Evolutionary conservation across 2,329 filamentous ascomycete genomes (phyloP).

Genomic region (Diaporthe sp.): DNA sequence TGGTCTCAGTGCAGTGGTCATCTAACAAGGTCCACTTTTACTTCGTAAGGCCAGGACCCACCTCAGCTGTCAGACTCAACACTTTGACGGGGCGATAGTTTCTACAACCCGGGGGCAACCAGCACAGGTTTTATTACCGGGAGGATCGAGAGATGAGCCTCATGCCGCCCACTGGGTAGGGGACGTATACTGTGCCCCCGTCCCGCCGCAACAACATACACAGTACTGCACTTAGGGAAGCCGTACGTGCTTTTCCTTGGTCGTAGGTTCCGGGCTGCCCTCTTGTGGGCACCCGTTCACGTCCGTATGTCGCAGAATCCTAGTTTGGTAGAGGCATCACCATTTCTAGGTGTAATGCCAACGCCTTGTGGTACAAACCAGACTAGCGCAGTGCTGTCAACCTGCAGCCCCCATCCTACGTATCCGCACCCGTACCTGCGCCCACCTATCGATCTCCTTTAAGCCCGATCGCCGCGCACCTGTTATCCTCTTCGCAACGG

Average conservation of each 20-base stretch:
- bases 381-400: slow-evolving; percentile 32
- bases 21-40: slow-evolving; percentile 22
- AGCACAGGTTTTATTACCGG: slow-evolving; percentile 18
- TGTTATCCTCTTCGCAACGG: slow-evolving; percentile 10
- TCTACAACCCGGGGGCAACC: not conserved
- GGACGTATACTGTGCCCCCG: not conserved
- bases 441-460: slow-evolving; percentile 25
- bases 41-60: slow-evolving; percentile 30
- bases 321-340: slow-evolving; percentile 9
- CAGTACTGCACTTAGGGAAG: not conserved
- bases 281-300: slow-evolving; percentile 7
- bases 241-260: not conserved
- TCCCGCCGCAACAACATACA: not conserved
- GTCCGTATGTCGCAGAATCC: slow-evolving; percentile 11
- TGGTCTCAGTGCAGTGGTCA: slow-evolving; percentile 22
- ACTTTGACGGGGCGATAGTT: slow-evolving; percentile 19
- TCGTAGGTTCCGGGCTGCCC: not conserved
- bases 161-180: slow-evolving; percentile 11
- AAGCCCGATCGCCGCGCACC: slow-evolving; percentile 14
- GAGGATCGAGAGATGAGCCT: slow-evolving; percentile 23
- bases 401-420: slow-evolving; percentile 33
- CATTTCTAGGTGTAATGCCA: slow-evolving; percentile 25
- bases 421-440: slow-evolving; percentile 24
- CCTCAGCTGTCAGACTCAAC: slow-evolving; percentile 29
- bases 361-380: slow-evolving; percentile 24